Conservation (phyloP, 768 basidiomycete species). For the Boletus reticuloceps region DNA sequence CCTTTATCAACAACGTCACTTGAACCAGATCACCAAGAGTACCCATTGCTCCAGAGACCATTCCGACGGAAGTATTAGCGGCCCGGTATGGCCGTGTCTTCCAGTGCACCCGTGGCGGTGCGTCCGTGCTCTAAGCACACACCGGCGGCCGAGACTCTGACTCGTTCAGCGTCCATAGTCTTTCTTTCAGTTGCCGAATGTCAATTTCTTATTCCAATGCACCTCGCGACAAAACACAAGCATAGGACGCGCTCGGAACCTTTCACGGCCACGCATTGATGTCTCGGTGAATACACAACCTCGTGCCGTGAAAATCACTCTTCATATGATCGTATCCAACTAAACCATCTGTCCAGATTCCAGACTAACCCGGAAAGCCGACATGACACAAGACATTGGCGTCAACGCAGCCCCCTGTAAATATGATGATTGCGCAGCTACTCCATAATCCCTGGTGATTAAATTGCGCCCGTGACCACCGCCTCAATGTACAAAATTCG, state of each 20-base stretch:
- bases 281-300: not conserved
- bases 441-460: not conserved
- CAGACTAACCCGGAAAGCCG: not conserved
- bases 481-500: not conserved
- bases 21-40: not conserved
- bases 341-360: not conserved
- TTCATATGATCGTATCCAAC: not conserved
- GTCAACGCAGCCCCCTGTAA: not conserved
- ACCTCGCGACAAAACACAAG: not conserved
- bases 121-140: not conserved
- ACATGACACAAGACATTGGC: not conserved
- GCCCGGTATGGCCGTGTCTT: constrained; percentile 9
- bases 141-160: not conserved
- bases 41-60: not conserved
- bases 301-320: not conserved
- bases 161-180: not conserved
- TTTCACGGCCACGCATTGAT: not conserved
- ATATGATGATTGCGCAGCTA: not conserved
- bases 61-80: not conserved
- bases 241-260: not conserved
- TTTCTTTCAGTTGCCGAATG: not conserved
- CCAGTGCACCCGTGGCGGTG: constrained; percentile 11
- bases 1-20: constrained; percentile 3
- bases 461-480: not conserved
- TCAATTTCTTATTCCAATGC: not conserved